A percentile compares a stretch with the other conserved stretches of the same genome.
phyloP scores from a whole-genome alignment of 805 yeast species.

The Zygosaccharomyces rouxii region DNA sequence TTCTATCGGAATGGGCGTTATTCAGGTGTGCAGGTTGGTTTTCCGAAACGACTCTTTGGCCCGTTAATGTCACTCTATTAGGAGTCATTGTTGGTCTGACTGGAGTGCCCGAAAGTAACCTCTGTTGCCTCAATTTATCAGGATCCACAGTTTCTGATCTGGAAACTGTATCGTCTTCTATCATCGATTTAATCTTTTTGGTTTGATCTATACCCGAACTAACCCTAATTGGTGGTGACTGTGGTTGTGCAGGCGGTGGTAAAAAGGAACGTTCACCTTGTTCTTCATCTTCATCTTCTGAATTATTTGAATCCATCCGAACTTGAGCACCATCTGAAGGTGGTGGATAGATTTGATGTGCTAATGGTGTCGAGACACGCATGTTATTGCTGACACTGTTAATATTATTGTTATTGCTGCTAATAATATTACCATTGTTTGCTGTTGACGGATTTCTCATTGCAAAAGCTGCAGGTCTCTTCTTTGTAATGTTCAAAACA shows the following conservation, averaged over 20 bases:
- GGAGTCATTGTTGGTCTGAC: constrained; percentile 24
- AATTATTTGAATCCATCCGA: constrained; percentile 24
- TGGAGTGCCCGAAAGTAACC: constrained; percentile 34
- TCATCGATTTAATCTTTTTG: constrained; percentile 30
- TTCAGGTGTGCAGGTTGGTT: constrained; percentile 15
- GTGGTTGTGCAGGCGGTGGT: constrained; percentile 38
- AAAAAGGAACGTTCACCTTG: constrained; percentile 32
- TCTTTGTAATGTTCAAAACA: constrained; percentile 23
- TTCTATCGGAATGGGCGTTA: constrained; percentile 14
- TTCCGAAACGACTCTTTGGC: constrained; percentile 32
- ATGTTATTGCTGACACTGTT: constrained; percentile 9
- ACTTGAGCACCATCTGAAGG: constrained; percentile 9
- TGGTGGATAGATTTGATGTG: constrained; percentile 40
- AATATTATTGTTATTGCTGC: constrained; percentile 2
- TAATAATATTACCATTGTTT: background rate
- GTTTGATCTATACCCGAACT: constrained; percentile 34
- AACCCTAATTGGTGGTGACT: constrained; percentile 37
- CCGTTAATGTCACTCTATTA: constrained; percentile 25
- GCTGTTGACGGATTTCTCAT: constrained; percentile 11
- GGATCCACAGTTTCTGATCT: constrained; percentile 38
- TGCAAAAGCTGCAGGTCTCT: constrained; percentile 18
- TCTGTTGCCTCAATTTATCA: constrained; percentile 35
- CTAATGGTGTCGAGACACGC: constrained; percentile 39
- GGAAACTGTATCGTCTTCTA: constrained; percentile 37
- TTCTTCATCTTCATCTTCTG: constrained; percentile 33